Conservation (phyloP, 2,329 filamentous ascomycete genomes). For the Cordyceps pruinosa region DNA sequence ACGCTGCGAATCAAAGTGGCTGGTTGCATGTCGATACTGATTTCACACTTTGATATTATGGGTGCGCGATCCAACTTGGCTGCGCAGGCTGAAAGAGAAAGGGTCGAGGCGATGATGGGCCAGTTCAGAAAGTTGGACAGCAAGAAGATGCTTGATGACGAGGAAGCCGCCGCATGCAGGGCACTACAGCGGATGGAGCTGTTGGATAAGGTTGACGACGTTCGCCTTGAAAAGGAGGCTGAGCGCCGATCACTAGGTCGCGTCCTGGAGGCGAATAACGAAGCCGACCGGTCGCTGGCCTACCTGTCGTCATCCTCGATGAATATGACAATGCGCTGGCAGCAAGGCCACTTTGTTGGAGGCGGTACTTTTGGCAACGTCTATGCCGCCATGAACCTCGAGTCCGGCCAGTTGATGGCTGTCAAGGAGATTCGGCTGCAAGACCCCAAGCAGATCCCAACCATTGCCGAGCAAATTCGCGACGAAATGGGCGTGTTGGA, state of each 20-base stretch:
- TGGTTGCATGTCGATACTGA: conserved; percentile 93
- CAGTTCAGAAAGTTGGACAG: conserved; percentile 74
- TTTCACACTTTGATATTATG: conserved; percentile 99
- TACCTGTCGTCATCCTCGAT: conserved; percentile 90
- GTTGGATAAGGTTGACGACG: conserved; percentile 69
- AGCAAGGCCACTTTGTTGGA: conserved; percentile 96
- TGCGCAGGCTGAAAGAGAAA: conserved; percentile 87
- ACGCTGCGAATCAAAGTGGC: conserved; percentile 81
- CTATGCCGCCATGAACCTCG: conserved; percentile 94
- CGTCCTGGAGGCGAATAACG: conserved; percentile 89
- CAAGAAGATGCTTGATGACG: conserved; percentile 66
- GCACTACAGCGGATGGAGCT: conserved; percentile 68
- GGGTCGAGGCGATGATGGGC: conserved; percentile 70
- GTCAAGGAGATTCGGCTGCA: conserved; percentile 97
- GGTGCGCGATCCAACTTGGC: conserved; percentile 88
- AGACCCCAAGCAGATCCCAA: conserved; percentile 91
- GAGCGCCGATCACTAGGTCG: conserved; percentile 83
- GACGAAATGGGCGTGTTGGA: conserved; percentile 97
- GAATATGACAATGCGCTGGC: conserved; percentile 94
- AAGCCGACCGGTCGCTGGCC: conserved; percentile 89
- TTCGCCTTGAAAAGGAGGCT: conserved; percentile 69
- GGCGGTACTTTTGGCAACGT: conserved; percentile 96
- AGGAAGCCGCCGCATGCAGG: conserved; percentile 72
- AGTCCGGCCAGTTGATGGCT: conserved; percentile 93
- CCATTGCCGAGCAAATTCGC: conserved; percentile 85